Percentiles rank a stretch among this genome's conserved stretches.
These are phyloP conservation scores for Pseudocercospora vitis DNA, from an alignment of 2,329 filamentous ascomycete species.

Conservation along the genomic window DNA sequence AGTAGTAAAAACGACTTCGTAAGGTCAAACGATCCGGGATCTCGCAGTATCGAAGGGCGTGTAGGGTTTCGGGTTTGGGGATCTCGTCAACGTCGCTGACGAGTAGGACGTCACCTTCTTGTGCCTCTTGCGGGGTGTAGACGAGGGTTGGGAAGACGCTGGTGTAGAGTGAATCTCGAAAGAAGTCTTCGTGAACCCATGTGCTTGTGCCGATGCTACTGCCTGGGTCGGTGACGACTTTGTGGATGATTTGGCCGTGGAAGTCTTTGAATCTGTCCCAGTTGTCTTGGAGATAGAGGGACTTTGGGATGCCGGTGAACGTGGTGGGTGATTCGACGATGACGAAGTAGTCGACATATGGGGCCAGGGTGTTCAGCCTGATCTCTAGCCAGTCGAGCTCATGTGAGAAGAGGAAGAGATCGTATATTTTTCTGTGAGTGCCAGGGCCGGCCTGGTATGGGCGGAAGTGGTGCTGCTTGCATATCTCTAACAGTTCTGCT, in stretches of 20 bases:
- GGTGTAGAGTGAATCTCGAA: slow-evolving; percentile 58
- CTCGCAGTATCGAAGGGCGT: slow-evolving; percentile 30
- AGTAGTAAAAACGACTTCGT: slow-evolving; percentile 33
- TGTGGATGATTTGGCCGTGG: slow-evolving; percentile 62
- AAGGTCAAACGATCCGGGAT: slow-evolving; percentile 33
- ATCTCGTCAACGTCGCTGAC: slow-evolving; percentile 64
- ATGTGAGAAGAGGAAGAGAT: slow-evolving; percentile 62
- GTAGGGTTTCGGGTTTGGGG: slow-evolving; percentile 40
- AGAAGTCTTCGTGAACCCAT: slow-evolving; percentile 56
- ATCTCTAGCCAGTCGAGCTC: slow-evolving; percentile 68
- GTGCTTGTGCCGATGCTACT: slow-evolving; percentile 42
- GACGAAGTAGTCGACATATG: slow-evolving; percentile 64
- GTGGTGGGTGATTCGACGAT: slow-evolving; percentile 61
- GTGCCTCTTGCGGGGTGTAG: slow-evolving; percentile 44
- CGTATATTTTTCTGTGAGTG: slow-evolving; percentile 55
- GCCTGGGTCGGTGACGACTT: slow-evolving; percentile 50
- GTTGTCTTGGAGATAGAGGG: slow-evolving; percentile 55
- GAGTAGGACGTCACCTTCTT: slow-evolving; percentile 56
- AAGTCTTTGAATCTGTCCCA: slow-evolving; percentile 55
- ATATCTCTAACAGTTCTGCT: neutral
- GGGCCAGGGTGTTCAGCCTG: slow-evolving; percentile 58
- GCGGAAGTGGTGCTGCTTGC: slow-evolving; percentile 3
- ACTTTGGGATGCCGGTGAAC: slow-evolving; percentile 59
- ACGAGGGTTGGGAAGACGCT: slow-evolving; percentile 56
- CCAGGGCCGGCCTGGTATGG: slow-evolving; percentile 4